Evolutionary conservation across 305 asterid genomes (phyloP).

Genomic region (Coffea humblotiana): DNA sequence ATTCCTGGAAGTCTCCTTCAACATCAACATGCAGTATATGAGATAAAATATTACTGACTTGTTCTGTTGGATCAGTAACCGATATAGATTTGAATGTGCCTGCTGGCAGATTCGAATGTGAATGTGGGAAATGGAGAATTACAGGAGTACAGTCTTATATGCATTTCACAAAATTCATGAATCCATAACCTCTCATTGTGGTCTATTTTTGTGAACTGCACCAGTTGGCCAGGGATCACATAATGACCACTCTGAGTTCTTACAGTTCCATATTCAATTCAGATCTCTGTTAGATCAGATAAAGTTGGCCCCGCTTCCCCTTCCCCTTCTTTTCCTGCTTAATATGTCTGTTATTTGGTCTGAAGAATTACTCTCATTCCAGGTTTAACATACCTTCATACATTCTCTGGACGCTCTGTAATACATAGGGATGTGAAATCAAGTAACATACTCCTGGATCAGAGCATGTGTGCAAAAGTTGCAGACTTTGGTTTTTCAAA

Average conservation of each 20-base stretch:
- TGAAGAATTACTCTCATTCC: slow-evolving; percentile 23
- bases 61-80: not conserved
- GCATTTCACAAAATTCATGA: not conserved
- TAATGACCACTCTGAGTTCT: not conserved
- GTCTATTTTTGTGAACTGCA: not conserved
- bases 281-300: not conserved
- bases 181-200: slow-evolving; percentile 7
- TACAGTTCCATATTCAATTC: not conserved
- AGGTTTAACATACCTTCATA: slow-evolving; percentile 85
- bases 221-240: not conserved
- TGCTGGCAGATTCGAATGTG: not conserved
- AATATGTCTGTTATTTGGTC: not conserved
- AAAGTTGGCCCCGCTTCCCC: not conserved
- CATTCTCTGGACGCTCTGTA: slow-evolving; percentile 72
- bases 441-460: slow-evolving; percentile 87
- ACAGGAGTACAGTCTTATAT: not conserved
- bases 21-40: no score
- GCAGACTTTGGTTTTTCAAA: slow-evolving; percentile 93
- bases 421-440: slow-evolving; percentile 94
- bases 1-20: no score
- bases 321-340: not conserved
- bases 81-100: not conserved
- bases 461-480: slow-evolving; percentile 90
- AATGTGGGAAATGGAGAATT: not conserved
- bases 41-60: no score